Base-by-base conservation (phyloP, 2,329 filamentous ascomycete species). In the Teratosphaeria viscida region DNA sequence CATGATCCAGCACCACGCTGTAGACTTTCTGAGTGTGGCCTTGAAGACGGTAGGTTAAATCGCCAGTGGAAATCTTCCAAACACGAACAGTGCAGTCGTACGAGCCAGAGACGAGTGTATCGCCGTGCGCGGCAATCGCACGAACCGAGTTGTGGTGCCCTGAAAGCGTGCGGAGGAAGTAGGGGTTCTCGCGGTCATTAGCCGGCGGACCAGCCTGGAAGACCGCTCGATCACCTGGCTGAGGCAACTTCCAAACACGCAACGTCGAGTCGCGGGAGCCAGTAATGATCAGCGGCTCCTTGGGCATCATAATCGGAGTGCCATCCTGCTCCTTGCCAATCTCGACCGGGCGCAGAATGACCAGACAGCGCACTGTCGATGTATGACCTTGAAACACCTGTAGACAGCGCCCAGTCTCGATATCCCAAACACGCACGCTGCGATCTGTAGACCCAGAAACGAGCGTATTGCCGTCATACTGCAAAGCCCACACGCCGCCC, bases 371-470 rank as follows among this genome's bases (percentile, higher is more conserved):
- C 3, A 99, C 94, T 14, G 94, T 99, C 52, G 92, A 97, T 10
- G 94, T 99, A 71, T 99, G 94, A 0, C 94, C 95, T 70, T 96
- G 92, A 72, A 99, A 99, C 0, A 96, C 87, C 71, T 99, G 94
- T 11, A 92, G 92, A 73, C 92, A 96, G 54, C 89, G 83, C 0
- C 92, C 94, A 67, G 88, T 88, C 70, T 95, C 90, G 64, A 99
- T 96, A 71, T 99, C 92, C 94, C 94, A 99, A 0, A 99, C 92
- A n/a, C 94, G 86, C n/a, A 99, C 94, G 11, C 94, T 95, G 54
- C 94, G 83, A 74, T 99, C 94, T 0, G 94, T 99, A 6, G 92
- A 96, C 2, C 94, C 94, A 16, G 94, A 99, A 2, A 99, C 94
- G 23, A 99, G 78, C 16, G 89, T 90, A 71, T 97, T 96, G 56